Evolutionary conservation across 164 flowering plant genomes (phyloP).

Genomic region (Dillenia suffruticosa): DNA sequence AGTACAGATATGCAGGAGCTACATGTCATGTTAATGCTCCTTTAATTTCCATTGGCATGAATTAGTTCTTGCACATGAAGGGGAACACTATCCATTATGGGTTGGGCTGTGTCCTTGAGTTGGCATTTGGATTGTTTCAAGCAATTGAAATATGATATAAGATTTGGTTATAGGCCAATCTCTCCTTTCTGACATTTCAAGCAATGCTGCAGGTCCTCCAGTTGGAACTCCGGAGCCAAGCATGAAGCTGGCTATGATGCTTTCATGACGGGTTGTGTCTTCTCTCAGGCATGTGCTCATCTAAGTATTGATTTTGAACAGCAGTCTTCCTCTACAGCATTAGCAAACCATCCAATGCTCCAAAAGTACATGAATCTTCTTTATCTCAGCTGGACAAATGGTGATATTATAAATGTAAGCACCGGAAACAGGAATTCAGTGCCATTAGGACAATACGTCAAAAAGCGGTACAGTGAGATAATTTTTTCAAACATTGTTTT

Average conservation of each 20-base stretch:
- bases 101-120: too few species aligned
- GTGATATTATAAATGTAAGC: slow-evolving; percentile 55
- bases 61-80: too few species aligned
- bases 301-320: slow-evolving; percentile 55
- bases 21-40: too few species aligned
- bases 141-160: too few species aligned
- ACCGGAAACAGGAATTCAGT: slow-evolving; percentile 40
- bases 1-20: too few species aligned
- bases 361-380: slow-evolving; percentile 63
- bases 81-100: too few species aligned
- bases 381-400: slow-evolving; percentile 69
- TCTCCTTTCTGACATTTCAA: slow-evolving; percentile 6
- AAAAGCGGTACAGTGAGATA: slow-evolving; percentile 26
- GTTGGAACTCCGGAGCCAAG: slow-evolving; percentile 86
- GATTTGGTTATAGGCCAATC: neutral
- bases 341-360: slow-evolving; percentile 44
- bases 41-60: too few species aligned
- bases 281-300: slow-evolving; percentile 75
- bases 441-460: slow-evolving; percentile 8
- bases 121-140: too few species aligned
- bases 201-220: slow-evolving; percentile 57
- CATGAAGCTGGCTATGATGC: slow-evolving; percentile 99
- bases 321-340: slow-evolving; percentile 17
- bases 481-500: slow-evolving; percentile 48
- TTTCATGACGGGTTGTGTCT: slow-evolving; percentile 94